Conservation (phyloP, 1,284 basidiomycete species). For the Schizophyllum commune region DNA sequence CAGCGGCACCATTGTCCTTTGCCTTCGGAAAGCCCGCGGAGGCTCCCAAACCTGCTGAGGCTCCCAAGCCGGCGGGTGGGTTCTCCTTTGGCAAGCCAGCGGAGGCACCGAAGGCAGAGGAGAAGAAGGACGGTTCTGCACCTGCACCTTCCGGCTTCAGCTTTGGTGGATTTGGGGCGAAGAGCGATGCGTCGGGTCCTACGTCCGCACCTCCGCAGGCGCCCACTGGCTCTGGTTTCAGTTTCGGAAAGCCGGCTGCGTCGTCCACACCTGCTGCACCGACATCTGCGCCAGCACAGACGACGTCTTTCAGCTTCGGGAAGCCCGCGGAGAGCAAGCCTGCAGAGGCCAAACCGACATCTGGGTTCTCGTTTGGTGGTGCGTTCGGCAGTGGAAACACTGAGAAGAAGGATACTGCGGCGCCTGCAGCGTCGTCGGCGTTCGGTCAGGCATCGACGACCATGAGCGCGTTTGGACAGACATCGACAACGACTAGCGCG, state of each 20-base stretch:
- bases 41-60: not conserved
- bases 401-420: not conserved
- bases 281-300: not conserved
- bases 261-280: conserved; percentile 1
- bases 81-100: conserved; percentile 1
- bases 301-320: not conserved
- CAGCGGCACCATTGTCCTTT: conserved; percentile 6
- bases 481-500: not conserved
- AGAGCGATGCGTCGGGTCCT: not conserved
- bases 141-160: conserved; percentile 13
- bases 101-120: not conserved
- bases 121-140: not conserved
- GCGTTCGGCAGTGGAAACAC: not conserved
- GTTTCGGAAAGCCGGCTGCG: conserved; percentile 10
- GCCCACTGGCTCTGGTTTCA: conserved; percentile 3
- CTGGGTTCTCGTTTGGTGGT: not conserved
- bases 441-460: conserved; percentile 1
- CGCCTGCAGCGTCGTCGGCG: not conserved
- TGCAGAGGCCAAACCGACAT: not conserved
- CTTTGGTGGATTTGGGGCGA: conserved; percentile 7
- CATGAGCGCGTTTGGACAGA: conserved; percentile 7
- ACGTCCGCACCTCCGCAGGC: conserved; percentile 5
- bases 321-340: not conserved
- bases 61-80: not conserved
- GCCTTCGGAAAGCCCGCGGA: conserved; percentile 3